These are phyloP conservation scores for Pelargonium fulgidum DNA, from an alignment of 441 rosid species.

Conservation along the genomic window DNA sequence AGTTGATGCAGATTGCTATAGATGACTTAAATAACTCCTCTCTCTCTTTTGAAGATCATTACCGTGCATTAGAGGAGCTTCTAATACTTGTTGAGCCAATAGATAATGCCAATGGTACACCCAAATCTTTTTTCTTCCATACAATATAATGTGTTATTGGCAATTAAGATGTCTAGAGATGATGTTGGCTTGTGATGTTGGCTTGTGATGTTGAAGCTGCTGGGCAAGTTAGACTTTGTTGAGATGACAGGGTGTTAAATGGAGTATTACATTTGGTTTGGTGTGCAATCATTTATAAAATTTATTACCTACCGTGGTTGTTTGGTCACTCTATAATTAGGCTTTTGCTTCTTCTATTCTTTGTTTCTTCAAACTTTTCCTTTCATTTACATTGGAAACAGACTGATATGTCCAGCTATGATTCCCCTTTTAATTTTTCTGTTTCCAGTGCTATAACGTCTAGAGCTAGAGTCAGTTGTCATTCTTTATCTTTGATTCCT, in stretches of 20 bases:
- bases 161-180: too few species aligned
- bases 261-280: neutral
- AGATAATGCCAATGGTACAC: conserved; percentile 83
- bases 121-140: neutral
- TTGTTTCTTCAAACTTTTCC: neutral
- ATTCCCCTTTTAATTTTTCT: neutral
- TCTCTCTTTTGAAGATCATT: conserved; percentile 59
- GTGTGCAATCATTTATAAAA: neutral
- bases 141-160: too few species aligned
- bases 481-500: neutral
- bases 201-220: neutral
- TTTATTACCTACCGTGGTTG: neutral
- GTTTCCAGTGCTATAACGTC: neutral
- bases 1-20: conserved; percentile 69
- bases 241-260: neutral
- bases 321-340: neutral
- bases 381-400: neutral
- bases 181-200: too few species aligned
- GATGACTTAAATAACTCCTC: conserved; percentile 66
- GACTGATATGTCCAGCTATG: neutral
- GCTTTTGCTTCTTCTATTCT: neutral
- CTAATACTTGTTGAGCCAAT: conserved; percentile 78
- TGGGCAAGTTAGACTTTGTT: neutral
- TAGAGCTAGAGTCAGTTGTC: neutral
- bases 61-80: conserved; percentile 76